Conservation (phyloP, 169 alveolate species). For the Plasmodium knowlesi region DNA sequence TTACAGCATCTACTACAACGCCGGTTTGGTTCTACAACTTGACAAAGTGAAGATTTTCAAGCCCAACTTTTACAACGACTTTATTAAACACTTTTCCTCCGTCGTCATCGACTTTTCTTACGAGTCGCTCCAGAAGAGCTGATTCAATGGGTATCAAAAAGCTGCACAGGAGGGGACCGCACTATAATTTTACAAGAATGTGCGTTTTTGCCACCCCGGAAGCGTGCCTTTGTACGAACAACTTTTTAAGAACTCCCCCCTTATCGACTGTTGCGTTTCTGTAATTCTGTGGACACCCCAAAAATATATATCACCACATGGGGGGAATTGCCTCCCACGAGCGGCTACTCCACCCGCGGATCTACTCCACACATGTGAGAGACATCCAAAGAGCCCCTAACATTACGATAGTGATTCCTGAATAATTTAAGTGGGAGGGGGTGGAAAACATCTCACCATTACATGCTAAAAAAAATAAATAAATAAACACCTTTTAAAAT, state of each 20-base stretch:
- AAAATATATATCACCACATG: not conserved
- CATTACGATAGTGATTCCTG: not conserved
- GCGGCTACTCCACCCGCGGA: not conserved
- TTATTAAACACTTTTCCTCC: conserved; percentile 42
- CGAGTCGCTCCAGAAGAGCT: not conserved
- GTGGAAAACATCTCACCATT: not conserved
- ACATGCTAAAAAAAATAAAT: not conserved
- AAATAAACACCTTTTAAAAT: not conserved
- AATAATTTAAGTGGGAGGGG: not conserved
- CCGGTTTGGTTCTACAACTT: conserved; percentile 22
- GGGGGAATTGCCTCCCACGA: not conserved
- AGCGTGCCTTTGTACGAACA: not conserved
- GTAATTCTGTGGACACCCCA: not conserved
- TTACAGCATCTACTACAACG: conserved; percentile 48
- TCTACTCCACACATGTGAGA: not conserved
- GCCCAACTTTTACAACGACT: conserved; percentile 17
- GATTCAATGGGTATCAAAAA: not conserved
- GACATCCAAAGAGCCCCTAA: not conserved
- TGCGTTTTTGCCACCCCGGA: not conserved
- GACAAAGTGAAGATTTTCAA: conserved; percentile 15
- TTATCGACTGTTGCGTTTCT: not conserved
- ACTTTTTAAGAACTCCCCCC: not conserved
- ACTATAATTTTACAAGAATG: not conserved
- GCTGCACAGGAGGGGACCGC: not conserved
- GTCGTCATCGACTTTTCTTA: conserved; percentile 52